Evolutionary conservation across 371 early-diverging fungal species (phyloP).

Genomic region (Nematocida homosporus): DNA sequence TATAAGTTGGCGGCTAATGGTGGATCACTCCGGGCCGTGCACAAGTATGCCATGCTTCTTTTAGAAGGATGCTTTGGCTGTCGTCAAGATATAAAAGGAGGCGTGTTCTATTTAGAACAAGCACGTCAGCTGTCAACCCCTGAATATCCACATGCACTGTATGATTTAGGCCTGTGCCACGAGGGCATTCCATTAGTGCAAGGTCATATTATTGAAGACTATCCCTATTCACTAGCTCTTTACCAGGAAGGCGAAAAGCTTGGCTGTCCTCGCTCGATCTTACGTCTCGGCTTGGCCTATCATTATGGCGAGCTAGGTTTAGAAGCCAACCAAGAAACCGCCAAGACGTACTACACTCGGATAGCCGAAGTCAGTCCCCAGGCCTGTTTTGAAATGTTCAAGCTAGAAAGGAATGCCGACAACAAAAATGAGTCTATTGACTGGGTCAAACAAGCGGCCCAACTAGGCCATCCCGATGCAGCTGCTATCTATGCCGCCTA

Average conservation of each 20-base stretch:
- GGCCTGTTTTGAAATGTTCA: constrained; percentile 71
- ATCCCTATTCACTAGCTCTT: constrained; percentile 60
- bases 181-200: constrained; percentile 47
- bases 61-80: constrained; percentile 59
- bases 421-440: constrained; percentile 71
- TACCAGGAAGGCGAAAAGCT: constrained; percentile 63
- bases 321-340: background rate
- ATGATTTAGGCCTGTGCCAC: constrained; percentile 66
- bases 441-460: constrained; percentile 87
- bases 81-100: constrained; percentile 59
- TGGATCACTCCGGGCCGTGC: constrained; percentile 65
- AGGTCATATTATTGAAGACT: constrained; percentile 54
- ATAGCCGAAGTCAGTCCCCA: constrained; percentile 27
- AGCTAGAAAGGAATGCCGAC: constrained; percentile 2
- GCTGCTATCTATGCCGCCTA: constrained; percentile 85
- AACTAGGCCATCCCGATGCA: constrained; percentile 79
- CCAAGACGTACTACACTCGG: constrained; percentile 23
- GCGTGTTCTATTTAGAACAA: constrained; percentile 65
- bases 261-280: constrained; percentile 64
- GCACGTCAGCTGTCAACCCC: constrained; percentile 60
- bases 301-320: constrained; percentile 61
- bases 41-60: constrained; percentile 66
- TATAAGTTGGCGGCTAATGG: constrained; percentile 68
- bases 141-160: constrained; percentile 66
- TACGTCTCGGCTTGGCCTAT: constrained; percentile 60